Conservation (phyloP, 495 filamentous ascomycete species). For the Trichoderma parareesei region DNA sequence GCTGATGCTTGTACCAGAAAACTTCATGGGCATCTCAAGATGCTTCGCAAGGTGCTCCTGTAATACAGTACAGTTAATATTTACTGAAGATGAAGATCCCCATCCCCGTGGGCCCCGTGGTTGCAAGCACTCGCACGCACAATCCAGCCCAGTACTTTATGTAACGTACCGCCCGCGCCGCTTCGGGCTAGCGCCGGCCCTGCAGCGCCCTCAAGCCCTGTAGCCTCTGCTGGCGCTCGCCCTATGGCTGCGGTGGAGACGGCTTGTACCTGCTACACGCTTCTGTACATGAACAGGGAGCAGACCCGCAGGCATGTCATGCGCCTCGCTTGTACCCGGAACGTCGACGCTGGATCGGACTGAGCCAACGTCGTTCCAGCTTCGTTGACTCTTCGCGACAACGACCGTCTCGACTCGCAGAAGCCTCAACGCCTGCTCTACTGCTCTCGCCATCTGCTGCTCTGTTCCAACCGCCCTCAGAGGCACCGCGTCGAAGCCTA, state of each 20-base stretch:
- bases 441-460: not conserved
- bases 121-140: too few species aligned
- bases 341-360: conserved; percentile 3
- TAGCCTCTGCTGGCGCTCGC: not conserved
- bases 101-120: too few species aligned
- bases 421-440: not conserved
- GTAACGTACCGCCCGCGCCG: conserved; percentile 2
- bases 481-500: not conserved
- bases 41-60: too few species aligned
- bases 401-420: not conserved
- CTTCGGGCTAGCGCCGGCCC: conserved; percentile 1
- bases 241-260: not conserved
- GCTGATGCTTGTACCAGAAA: too few species aligned
- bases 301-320: conserved; percentile 5
- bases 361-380: not conserved
- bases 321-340: conserved; percentile 9
- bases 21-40: too few species aligned
- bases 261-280: conserved; percentile 6
- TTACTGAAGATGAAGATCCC: too few species aligned
- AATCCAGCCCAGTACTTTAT: not conserved
- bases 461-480: not conserved
- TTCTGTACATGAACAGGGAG: conserved; percentile 1
- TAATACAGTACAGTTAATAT: too few species aligned
- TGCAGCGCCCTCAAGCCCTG: not conserved
- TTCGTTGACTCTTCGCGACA: not conserved